Evolutionary conservation across 306 rosid genomes (phyloP).

Genomic region (Quercus mongolica): DNA sequence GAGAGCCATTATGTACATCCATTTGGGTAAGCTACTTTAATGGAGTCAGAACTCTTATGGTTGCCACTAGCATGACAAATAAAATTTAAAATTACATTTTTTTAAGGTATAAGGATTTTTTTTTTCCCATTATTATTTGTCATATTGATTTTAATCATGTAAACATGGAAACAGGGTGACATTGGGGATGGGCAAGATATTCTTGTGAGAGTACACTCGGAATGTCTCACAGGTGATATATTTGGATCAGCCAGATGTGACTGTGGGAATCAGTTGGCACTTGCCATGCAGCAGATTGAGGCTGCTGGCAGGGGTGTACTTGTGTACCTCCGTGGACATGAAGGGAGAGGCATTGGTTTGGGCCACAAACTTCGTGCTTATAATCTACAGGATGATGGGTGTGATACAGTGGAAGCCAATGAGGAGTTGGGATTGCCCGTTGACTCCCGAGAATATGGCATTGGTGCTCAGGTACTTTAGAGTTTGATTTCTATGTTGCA

Average conservation of each 20-base stretch:
- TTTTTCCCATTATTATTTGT: neutral
- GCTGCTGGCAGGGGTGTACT: slow-evolving; percentile 93
- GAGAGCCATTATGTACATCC: neutral
- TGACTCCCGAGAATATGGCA: slow-evolving; percentile 94
- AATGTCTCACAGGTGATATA: slow-evolving; percentile 97
- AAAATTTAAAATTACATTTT: neutral
- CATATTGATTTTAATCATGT: slow-evolving; percentile 9
- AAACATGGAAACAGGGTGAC: slow-evolving; percentile 62
- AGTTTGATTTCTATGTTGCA: neutral
- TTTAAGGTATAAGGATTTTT: neutral
- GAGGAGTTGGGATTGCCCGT: slow-evolving; percentile 94
- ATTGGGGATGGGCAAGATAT: slow-evolving; percentile 83
- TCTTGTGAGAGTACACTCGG: slow-evolving; percentile 95
- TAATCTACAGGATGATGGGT: slow-evolving; percentile 78
- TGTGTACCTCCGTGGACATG: slow-evolving; percentile 90
- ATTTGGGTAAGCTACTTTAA: neutral
- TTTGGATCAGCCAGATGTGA: slow-evolving; percentile 96
- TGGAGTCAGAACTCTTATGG: neutral
- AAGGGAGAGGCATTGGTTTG: slow-evolving; percentile 96
- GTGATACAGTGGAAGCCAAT: slow-evolving; percentile 92
- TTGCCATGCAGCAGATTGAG: slow-evolving; percentile 92
- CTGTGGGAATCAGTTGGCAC: slow-evolving; percentile 88
- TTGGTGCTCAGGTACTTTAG: slow-evolving; percentile 82
- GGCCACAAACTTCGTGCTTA: slow-evolving; percentile 97
- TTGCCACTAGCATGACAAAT: neutral